Conservation (phyloP, 441 rosid species). For the Isatis lusitanica region DNA sequence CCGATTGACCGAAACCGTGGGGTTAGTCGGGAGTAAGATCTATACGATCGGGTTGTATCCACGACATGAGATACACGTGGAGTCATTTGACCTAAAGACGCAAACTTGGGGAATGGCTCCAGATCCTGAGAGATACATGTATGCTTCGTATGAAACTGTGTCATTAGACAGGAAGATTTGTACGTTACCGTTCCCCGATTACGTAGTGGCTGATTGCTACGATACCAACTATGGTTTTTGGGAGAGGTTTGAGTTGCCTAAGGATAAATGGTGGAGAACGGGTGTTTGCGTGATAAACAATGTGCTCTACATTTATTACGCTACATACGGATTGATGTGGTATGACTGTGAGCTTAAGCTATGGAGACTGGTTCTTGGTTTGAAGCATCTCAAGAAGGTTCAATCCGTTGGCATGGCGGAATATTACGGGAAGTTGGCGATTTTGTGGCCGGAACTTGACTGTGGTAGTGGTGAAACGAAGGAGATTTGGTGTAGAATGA, state of each 20-base stretch:
- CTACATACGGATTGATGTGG: slow-evolving; percentile 10
- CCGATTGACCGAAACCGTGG: neutral
- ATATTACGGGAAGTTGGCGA: slow-evolving; percentile 8
- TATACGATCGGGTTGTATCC: neutral
- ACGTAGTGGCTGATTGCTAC: neutral
- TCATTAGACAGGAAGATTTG: slow-evolving; percentile 14
- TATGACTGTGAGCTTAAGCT: neutral
- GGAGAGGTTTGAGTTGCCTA: neutral
- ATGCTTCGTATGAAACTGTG: neutral
- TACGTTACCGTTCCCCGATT: neutral
- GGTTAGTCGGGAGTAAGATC: neutral
- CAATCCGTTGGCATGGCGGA: slow-evolving; percentile 1
- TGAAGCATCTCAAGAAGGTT: neutral
- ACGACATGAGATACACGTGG: neutral
- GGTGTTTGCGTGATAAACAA: slow-evolving; percentile 4
- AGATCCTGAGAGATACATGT: neutral
- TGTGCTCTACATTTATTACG: slow-evolving; percentile 10
- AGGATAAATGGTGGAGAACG: neutral
- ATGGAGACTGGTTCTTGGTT: slow-evolving; percentile 2
- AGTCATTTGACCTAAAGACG: neutral
- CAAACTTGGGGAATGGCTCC: neutral
- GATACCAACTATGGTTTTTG: slow-evolving; percentile 24
- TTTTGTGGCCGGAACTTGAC: neutral
- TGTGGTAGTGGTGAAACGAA: neutral
- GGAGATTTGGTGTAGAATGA: slow-evolving; percentile 14